Base-by-base conservation (phyloP, 768 basidiomycete species). In the Ramaria sp. region DNA sequence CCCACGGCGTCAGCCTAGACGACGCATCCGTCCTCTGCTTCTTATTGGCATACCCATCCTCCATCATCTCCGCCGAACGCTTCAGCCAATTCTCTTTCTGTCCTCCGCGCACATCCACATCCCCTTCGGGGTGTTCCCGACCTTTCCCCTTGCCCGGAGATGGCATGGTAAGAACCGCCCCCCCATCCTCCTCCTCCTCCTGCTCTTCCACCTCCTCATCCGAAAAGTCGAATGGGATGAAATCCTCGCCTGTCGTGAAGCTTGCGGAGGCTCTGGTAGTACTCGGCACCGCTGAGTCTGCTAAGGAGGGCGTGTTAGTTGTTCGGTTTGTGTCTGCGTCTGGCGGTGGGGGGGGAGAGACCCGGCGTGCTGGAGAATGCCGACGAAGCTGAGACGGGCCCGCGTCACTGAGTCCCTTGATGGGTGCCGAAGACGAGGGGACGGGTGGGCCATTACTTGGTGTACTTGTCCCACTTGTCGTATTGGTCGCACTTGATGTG, bases 1-100 rank as follows among this genome's bases (percentile, higher is more conserved):
- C 72, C 94, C 93, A 96, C 15, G 88, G 85, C 27, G 72, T 76
- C 63, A 76, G 80, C 54, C 79, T 78, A 22, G 75, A 74, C 17
- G 78, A 70, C 9, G 78, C 78, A 48, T 80, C 71, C 51, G 73
- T 64, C 33, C 77, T 71, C 63, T 79, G 78, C 63, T 77, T 78
- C 67, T 78, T 77, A 70, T 71, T 79, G 62, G 70, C 72, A 60
- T 76, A 77, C 19, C 72, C 77, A 59, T 82, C 68, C 52, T 74
- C 66, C 12, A 61, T 57, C 61, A 73, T 67, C 47, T 75, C 80
- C 50, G 71, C 68, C 60, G 74, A 77, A 33, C 83, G 71, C 64
- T 79, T 84, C 55, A 67, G 64, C 48, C 66, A 69, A n/a, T 61
- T 59, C n/a, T 62, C 59, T 30, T 61, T 59, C n/a, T 62, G 59